Base-by-base conservation (phyloP, 2,329 filamentous ascomycete species). In the Xylaria sp. region DNA sequence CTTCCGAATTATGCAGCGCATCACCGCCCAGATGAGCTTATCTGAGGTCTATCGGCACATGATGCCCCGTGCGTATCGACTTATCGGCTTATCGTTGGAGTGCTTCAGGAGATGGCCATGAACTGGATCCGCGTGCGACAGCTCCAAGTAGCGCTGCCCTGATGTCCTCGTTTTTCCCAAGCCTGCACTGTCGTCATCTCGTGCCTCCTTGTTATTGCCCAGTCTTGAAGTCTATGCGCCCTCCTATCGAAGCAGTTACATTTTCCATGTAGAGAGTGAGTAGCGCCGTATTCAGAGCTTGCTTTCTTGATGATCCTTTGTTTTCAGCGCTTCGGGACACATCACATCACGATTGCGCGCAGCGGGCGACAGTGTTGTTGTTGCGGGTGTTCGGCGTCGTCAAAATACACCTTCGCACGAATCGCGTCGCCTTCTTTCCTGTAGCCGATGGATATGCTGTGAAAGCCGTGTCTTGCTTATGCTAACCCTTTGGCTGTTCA, bases 241-340 rank as follows among this genome's bases (percentile, higher is more conserved):
- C 44, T 27, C 61, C 27, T 51, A 29, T 69, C 48, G 25, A 32
- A 35, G 27, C 35, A 40, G 6, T 10, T 37, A 12, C 48, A 27
- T 66, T 59, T 72, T 73, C 73, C 74, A 76, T 76, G 75, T 76
- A 76, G 74, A 70, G 60, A 64, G 69, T 69, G 54, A 63, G 68
- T 69, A 16, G n/a, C 5, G 9, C 35, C 37, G 32, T 51, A 51
- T 44, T 10, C 32, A 60, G 27, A 10, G 55, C 70, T 69, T 23
- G 3, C 9, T 25, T 57, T 65, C 68, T 69, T 67, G 62, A 73
- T 51, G 37, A 60, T 57, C 53, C 66, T 50, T 63, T 68, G 44
- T 62, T 42, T 51, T 23, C 16, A 25, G 40, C 27, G 47, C 55
- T 37, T 58, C 32, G 40, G 66, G 23, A 25, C 55, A 58, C 55